Evolutionary conservation across 2,329 filamentous ascomycete species (phyloP), one percentile per base, ranked within the genome.

Genomic region (Diaporthe vaccinii): DNA sequence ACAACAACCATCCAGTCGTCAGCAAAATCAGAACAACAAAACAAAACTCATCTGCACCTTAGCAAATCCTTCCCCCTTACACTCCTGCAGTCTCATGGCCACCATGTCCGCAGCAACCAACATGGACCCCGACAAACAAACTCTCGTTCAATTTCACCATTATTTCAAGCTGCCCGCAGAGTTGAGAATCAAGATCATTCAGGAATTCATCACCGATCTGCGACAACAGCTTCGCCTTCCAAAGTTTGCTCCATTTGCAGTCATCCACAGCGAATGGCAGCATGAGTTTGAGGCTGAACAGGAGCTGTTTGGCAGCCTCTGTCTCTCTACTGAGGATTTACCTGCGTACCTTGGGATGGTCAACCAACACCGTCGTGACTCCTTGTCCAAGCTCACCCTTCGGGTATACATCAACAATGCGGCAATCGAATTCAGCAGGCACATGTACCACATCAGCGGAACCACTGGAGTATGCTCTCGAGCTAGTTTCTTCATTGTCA

Each of bases 191-290:
- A 39, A 46, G 41, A 9, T 65, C 25, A 65, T 65, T 9, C 39
- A 31, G 12, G 59, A 7, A 31, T 46, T 65, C 25, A 12, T 34
- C 2, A 25, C 25, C 9, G 17, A 9, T 17, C 46, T n/a, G n/a
- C 36, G 17, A 36, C 12, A 22, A 22, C 31, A 6, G 0, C 4
- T 4, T 36, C 9, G 0, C 22, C 1, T 1, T 4, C 20, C 9
- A 6, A 59, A 59, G 5, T 8, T 65, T 7, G 41, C 59, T 22
- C 25, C 22, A 8, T 65, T 46, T 9, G 20, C 41, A 28, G 25
- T 2, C 17, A 12, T 65, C 4, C 41, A 65, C 59, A 46, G 59
- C 41, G 41, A 65, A 4, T 65, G 59, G 59, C 59, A 65, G 41
- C 59, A 65, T 6, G 25, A 65, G 10, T 7, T 65, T 14, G 59